Base-by-base conservation (phyloP, 2,329 filamentous ascomycete species). In the Aspergillus spinulosporus region DNA sequence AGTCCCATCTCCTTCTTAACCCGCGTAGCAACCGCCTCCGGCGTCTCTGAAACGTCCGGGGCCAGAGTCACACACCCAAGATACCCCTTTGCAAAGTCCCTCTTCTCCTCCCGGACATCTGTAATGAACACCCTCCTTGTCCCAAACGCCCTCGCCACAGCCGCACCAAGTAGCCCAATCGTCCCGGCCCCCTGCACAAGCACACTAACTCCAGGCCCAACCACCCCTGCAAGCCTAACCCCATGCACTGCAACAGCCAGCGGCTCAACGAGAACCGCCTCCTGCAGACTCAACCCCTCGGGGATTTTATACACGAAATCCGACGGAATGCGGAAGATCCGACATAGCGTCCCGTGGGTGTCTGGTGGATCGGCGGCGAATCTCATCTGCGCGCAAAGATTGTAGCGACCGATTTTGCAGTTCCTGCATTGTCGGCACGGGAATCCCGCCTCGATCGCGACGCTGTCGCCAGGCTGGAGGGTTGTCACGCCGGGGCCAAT, bases 131-230 rank as follows among this genome's bases (percentile, higher is more conserved):
- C 80, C 26, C 78, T 75, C 1, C 79, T 78, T 61, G 83, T 85
- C 29, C 84, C 84, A n/a, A 83, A 82, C 62, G 82, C 79, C 36
- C 80, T 75, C 2, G 84, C 84, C 78, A 86, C 85, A 36, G 83
- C 83, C 3, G 84, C 83, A 5, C 82, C 83, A 54, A 87, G 74
- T 2, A 88, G 74, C 1, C 85, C 85, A 37, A 88, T 80, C 2
- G 85, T 82, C 14, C 85, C 85, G 11, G 84, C 83, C 29, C 85
- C 85, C 21, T 86, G 78, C 39, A 88, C 80, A n/a, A 88, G 43
- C 4, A 77, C 60, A 7, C 68, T 64, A 49, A 78, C 66, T 0
- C 78, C 78, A 0, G 77, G 64, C 21, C 66, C 64, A 2, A 80
- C 58, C 1, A 21, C 21, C 21, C 67, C 71, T 1, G 73, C 71